Evolutionary conservation across 352 stramenopile genomes (phyloP), one percentile per base, ranked within the genome.

Genomic region (Pythium pyrilobum): DNA sequence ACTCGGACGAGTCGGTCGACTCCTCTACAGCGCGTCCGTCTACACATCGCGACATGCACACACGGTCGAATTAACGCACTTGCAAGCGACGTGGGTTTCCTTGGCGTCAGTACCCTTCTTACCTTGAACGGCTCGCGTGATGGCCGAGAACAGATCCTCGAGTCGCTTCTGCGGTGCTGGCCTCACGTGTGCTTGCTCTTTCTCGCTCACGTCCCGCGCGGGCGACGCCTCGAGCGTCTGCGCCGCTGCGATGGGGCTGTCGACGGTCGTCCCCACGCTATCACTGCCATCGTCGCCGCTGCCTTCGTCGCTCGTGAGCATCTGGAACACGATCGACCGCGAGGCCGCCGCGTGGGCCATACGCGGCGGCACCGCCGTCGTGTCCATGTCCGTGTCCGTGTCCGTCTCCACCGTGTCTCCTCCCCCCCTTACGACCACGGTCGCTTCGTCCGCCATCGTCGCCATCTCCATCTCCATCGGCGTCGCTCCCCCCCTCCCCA

Each of bases 191-290:
- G n/a, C n/a, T n/a, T n/a, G n/a, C n/a, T n/a, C n/a, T n/a, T n/a
- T n/a, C n/a, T n/a, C n/a, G n/a, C n/a, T n/a, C n/a, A n/a, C n/a
- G n/a, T n/a, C n/a, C n/a, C n/a, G n/a, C n/a, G n/a, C n/a, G n/a
- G 45, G 23, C 20, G 32, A 5, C 46, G 21, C 13, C 27, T 40
- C 25, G 24, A 55, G 36, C 36, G 47, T 46, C 31, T 77, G 40
- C 33, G 46, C 31, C 33, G 43, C 44, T 45, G 39, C 18, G 16
- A 51, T 18, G 7, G 64, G 64, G 29, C 67, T 77, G 18, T 43
- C 65, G 16, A 75, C 32, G 12, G 72, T 79, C 34, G 76, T 85
- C 37, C 67, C 69, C 18, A 51, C 58, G 36, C 59, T 59, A 43
- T 85, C 74, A 45, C 63, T 70, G 24, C 59, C 57, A 15, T 29